phyloP scores from a whole-genome alignment of 2,329 filamentous ascomycete genomes.

The Trichoderma sp. region DNA sequence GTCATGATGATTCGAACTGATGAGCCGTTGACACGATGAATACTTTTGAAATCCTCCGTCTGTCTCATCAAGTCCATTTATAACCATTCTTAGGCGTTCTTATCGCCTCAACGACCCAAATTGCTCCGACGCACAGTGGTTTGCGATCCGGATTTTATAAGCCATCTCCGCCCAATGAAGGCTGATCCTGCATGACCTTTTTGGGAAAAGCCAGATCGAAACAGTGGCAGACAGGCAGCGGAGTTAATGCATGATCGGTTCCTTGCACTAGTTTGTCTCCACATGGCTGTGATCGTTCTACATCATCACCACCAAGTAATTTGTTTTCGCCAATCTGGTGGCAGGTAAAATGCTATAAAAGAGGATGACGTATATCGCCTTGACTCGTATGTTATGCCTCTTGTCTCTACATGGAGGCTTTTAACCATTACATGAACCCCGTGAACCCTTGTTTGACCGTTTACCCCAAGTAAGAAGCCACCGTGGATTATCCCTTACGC shows the following conservation, averaged over 20 bases:
- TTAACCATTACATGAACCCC: neutral
- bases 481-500: neutral
- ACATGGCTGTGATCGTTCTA: neutral
- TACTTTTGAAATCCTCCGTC: neutral
- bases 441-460: neutral
- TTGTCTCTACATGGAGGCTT: neutral
- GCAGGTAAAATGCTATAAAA: too few species aligned
- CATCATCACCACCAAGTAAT: neutral
- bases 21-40: neutral
- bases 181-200: conserved; percentile 12
- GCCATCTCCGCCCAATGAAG: neutral
- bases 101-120: neutral
- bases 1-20: neutral
- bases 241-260: conserved; percentile 15
- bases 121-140: neutral
- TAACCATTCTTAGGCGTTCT: neutral
- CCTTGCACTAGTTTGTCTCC: conserved; percentile 1
- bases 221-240: neutral
- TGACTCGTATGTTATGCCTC: too few species aligned
- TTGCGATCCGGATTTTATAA: neutral
- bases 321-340: neutral
- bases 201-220: conserved; percentile 10
- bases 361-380: neutral
- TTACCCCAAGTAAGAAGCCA: neutral
- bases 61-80: neutral